phyloP scores from a whole-genome alignment of 2,329 filamentous ascomycete species.

The Trichoderma koningii region DNA sequence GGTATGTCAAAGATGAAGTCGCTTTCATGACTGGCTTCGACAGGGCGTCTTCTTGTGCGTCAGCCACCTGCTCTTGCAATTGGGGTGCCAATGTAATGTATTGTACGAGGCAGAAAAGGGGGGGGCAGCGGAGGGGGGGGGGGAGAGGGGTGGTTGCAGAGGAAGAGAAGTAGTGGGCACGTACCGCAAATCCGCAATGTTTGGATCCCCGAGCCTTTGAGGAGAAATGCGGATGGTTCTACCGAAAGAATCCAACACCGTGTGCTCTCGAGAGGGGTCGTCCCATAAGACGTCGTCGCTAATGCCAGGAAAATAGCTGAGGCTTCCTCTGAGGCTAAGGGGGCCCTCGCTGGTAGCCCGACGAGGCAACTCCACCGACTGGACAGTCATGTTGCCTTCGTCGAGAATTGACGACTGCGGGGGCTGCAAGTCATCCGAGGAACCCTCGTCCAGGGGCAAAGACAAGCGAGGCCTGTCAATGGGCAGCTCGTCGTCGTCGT shows the following conservation, averaged over 20 bases:
- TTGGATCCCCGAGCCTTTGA: slow-evolving; percentile 19
- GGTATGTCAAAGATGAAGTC: slow-evolving; percentile 56
- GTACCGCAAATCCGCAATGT: slow-evolving; percentile 46
- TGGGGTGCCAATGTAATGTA: slow-evolving; percentile 33
- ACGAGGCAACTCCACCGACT: slow-evolving; percentile 62
- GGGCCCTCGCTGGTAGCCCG: slow-evolving; percentile 52
- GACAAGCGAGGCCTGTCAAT: slow-evolving; percentile 57
- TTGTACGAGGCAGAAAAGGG: slow-evolving; percentile 13
- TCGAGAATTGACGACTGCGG: slow-evolving; percentile 58
- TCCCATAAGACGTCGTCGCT: slow-evolving; percentile 29
- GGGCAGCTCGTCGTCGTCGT: slow-evolving; percentile 55
- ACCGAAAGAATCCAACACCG: background rate
- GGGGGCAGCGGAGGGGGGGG: background rate
- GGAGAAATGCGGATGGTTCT: background rate
- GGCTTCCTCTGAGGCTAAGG: slow-evolving; percentile 48
- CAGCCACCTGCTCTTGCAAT: background rate
- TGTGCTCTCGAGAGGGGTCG: background rate
- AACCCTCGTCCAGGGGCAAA: slow-evolving; percentile 56
- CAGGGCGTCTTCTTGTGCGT: slow-evolving; percentile 38
- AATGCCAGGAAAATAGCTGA: slow-evolving; percentile 52
- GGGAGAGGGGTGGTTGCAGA: too few species aligned
- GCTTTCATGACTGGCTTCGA: slow-evolving; percentile 47
- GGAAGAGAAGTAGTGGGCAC: slow-evolving; percentile 32
- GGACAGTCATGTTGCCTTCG: slow-evolving; percentile 60
- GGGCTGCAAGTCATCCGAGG: slow-evolving; percentile 54